phyloP scores from a whole-genome alignment of 2,329 filamentous ascomycete genomes.

The Botryotinia globosa region DNA sequence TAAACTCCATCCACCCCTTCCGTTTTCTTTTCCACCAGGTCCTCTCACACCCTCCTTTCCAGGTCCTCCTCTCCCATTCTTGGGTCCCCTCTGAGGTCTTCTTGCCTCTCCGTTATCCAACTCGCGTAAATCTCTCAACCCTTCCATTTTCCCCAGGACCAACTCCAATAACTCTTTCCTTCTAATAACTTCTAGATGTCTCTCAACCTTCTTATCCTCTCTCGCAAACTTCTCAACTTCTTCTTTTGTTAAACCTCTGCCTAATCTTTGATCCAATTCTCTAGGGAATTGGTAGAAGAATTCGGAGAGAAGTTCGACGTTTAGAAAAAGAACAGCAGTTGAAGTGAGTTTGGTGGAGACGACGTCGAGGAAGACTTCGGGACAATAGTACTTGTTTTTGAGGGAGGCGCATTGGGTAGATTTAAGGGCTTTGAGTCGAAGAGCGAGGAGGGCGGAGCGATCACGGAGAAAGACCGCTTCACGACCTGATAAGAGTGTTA shows the following conservation, averaged over 20 bases:
- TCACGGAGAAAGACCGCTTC: slow-evolving; percentile 94
- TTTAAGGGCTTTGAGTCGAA: slow-evolving; percentile 83
- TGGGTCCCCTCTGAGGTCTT: slow-evolving; percentile 26
- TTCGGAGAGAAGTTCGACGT: slow-evolving; percentile 92
- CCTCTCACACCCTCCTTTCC: slow-evolving; percentile 19
- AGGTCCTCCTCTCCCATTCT: slow-evolving; percentile 18
- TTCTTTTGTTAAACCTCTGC: slow-evolving; percentile 71
- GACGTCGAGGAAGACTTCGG: slow-evolving; percentile 95
- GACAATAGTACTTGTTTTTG: slow-evolving; percentile 94
- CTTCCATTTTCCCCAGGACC: slow-evolving; percentile 94
- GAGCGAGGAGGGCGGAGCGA: slow-evolving; percentile 82
- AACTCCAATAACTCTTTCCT: slow-evolving; percentile 91
- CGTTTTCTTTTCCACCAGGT: slow-evolving; percentile 18
- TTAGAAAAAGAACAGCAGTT: slow-evolving; percentile 93
- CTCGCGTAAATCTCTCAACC: slow-evolving; percentile 59
- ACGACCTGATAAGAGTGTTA: slow-evolving; percentile 56
- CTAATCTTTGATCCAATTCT: slow-evolving; percentile 82
- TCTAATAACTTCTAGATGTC: slow-evolving; percentile 87
- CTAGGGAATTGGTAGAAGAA: slow-evolving; percentile 98
- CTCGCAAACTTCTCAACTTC: slow-evolving; percentile 88
- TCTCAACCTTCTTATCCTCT: slow-evolving; percentile 85
- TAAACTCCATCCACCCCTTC: slow-evolving; percentile 18
- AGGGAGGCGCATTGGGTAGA: slow-evolving; percentile 81
- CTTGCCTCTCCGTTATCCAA: slow-evolving; percentile 63
- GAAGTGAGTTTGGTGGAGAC: slow-evolving; percentile 92